Base-by-base conservation (phyloP, 352 stramenopile species). In the Pythium monospermum region DNA sequence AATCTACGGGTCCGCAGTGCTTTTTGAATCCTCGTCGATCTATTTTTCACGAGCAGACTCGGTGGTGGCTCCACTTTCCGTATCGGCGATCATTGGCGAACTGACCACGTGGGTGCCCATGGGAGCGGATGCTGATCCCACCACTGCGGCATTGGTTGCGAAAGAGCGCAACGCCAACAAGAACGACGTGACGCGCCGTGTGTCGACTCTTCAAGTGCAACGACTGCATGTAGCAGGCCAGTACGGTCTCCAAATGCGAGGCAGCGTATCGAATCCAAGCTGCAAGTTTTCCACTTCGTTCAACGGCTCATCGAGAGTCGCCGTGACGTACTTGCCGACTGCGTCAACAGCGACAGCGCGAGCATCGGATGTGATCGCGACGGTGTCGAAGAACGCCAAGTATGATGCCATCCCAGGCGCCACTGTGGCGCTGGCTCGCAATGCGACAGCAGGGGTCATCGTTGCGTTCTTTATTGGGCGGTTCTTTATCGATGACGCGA, bases 401-500 rank as follows among this genome's bases (percentile, higher is more conserved):
- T 85, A 66, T 50, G 58, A 52, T 39, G 4, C 37, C 0, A 37
- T 85, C 19, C 49, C 61, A 39, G 74, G 72, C n/a, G 53, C 65
- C 12, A 45, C 25, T 5, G 32, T 69, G 12, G 21, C 61, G 6
- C 48, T 57, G 43, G 33, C 56, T 30, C 46, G 59, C 19, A 31
- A 15, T 32, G 21, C 21, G 13, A 39, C 45, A 10, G 36, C 25
- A n/a, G 74, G 74, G 4, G 65, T 85, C 27, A 23, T 83, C 8
- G 19, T 85, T 21, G 64, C 61, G 8, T 65, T 64, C 2, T 85
- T 83, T 48, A 79, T 64, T 0, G 71, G 71, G 6, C 63, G 74
- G 30, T 70, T 85, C 46, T 77, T 81, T 26, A 45, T 79, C 19
- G 72, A 85, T 25, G 76, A 83, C 23, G 53, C 38, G 18, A 58